Evolutionary conservation across 805 yeast genomes (phyloP).

Genomic region (Pichia cabralensis): DNA sequence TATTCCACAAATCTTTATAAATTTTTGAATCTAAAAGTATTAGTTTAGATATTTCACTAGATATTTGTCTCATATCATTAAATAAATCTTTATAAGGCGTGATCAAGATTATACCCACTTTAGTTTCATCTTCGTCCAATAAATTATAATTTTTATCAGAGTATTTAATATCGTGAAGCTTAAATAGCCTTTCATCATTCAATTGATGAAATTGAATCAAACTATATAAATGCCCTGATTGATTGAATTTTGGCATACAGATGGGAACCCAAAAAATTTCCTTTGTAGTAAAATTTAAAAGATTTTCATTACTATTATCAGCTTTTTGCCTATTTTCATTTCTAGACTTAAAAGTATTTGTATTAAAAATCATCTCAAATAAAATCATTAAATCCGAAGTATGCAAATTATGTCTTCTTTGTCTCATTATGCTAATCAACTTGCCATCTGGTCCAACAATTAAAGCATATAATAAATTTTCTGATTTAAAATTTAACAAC

Average conservation of each 20-base stretch:
- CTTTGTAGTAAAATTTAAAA: slow-evolving; percentile 21
- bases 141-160: background rate
- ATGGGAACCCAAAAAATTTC: slow-evolving; percentile 91
- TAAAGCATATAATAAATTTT: slow-evolving; percentile 65
- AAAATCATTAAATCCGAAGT: slow-evolving; percentile 75
- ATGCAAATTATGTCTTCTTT: slow-evolving; percentile 65
- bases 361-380: slow-evolving; percentile 57
- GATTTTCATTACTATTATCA: slow-evolving; percentile 12
- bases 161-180: slow-evolving; percentile 18
- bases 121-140: slow-evolving; percentile 17
- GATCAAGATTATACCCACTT: slow-evolving; percentile 35
- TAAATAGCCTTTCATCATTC: slow-evolving; percentile 23
- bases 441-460: slow-evolving; percentile 55
- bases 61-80: slow-evolving; percentile 57
- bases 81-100: slow-evolving; percentile 73
- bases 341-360: slow-evolving; percentile 36
- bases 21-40: slow-evolving; percentile 28
- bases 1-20: slow-evolving; percentile 10
- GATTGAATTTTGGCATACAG: slow-evolving; percentile 83
- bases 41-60: slow-evolving; percentile 38
- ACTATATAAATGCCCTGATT: slow-evolving; percentile 78
- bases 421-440: slow-evolving; percentile 62
- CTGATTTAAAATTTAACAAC: slow-evolving; percentile 37
- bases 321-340: too few species aligned
- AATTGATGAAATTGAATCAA: slow-evolving; percentile 54